Conservation (phyloP, 164 flowering plant species). For the Protea cynaroides region DNA sequence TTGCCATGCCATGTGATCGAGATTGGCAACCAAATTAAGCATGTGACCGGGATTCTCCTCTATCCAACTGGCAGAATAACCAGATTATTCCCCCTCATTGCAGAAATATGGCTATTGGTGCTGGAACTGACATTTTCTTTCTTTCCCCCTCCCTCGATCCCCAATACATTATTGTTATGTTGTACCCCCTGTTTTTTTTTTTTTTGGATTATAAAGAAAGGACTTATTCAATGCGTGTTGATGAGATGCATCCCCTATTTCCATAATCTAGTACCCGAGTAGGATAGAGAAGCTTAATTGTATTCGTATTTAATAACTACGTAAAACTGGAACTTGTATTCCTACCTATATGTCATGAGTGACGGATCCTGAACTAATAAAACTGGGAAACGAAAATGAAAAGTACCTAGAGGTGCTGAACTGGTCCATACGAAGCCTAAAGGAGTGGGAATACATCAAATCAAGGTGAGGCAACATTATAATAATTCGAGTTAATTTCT, state of each 20-base stretch:
- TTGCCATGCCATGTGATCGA: no score
- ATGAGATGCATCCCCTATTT: neutral
- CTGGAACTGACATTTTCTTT: no score
- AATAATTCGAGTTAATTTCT: neutral
- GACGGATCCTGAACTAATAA: neutral
- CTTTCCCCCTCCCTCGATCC: no score
- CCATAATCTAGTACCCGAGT: neutral
- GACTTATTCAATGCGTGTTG: neutral
- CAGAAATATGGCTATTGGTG: no score
- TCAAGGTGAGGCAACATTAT: neutral
- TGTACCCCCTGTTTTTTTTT: neutral
- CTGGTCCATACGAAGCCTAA: neutral
- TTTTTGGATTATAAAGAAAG: neutral
- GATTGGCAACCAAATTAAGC: no score
- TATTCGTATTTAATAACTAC: no score
- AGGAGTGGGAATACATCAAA: neutral
- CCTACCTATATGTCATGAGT: neutral
- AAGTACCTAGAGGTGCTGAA: neutral
- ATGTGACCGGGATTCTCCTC: no score
- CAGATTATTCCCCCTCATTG: no score
- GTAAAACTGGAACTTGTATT: neutral
- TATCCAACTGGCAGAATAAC: no score
- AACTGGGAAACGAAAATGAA: neutral
- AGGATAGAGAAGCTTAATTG: no score
- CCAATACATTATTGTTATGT: no score